These are phyloP conservation scores for Dalbergia oliveri DNA, from an alignment of 306 rosid genomes.

Conservation along the genomic window DNA sequence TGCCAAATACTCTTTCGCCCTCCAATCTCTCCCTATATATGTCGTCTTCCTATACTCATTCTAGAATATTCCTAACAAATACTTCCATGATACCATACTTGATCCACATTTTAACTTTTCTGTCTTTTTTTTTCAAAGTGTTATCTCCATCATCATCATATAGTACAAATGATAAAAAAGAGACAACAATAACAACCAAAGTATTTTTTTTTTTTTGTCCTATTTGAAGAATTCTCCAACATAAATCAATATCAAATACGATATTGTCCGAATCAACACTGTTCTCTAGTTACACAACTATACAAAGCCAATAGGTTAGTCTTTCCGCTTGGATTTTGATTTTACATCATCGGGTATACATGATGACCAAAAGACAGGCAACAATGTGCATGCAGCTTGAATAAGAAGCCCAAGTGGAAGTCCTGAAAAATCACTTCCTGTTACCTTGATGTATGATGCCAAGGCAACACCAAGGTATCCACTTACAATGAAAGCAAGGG, in stretches of 20 bases:
- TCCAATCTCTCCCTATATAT: too few species aligned
- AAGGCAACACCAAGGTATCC: conserved; percentile 91
- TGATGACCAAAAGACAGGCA: conserved; percentile 83
- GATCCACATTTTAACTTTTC: too few species aligned
- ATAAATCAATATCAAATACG: too few species aligned
- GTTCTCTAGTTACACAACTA: background rate
- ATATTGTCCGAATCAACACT: background rate
- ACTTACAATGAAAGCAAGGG: conserved; percentile 78
- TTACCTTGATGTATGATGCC: conserved; percentile 68
- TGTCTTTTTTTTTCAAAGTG: too few species aligned
- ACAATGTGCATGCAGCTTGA: conserved; percentile 75
- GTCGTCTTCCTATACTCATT: too few species aligned
- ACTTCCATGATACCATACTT: too few species aligned
- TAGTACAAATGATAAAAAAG: background rate
- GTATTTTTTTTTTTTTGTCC: background rate
- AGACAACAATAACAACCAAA: background rate
- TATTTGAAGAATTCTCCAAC: background rate
- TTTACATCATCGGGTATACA: conserved; percentile 68
- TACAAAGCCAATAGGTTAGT: conserved; percentile 34
- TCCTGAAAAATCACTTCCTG: conserved; percentile 77
- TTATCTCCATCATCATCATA: too few species aligned
- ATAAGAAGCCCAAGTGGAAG: conserved; percentile 70
- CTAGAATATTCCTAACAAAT: too few species aligned
- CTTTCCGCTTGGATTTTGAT: conserved; percentile 52
- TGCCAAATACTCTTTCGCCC: too few species aligned